A percentile compares a stretch with the other conserved stretches of the same genome.
These are phyloP conservation scores for Camellia japonica DNA, from an alignment of 148 eudicot genomes.

Conservation along the genomic window DNA sequence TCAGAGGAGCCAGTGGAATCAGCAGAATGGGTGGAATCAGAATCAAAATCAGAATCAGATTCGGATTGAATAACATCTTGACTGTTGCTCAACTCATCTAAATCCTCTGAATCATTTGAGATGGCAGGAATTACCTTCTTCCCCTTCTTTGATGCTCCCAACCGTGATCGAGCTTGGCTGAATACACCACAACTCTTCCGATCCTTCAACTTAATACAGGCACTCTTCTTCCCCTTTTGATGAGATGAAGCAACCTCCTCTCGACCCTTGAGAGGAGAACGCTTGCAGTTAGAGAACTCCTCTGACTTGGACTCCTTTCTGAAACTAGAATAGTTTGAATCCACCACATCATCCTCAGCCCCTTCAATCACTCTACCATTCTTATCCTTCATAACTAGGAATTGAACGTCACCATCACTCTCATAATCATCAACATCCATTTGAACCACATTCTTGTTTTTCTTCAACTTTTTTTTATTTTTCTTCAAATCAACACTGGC, in stretches of 20 bases:
- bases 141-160: neutral
- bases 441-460: conserved; percentile 16
- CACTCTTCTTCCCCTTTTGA: neutral
- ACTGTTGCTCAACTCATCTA: neutral
- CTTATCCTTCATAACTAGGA: neutral
- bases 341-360: neutral
- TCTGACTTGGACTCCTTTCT: neutral
- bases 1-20: neutral
- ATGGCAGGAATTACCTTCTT: neutral
- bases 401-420: neutral
- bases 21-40: neutral
- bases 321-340: neutral
- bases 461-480: too few relatives aligned
- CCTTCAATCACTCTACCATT: neutral
- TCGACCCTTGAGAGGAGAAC: neutral
- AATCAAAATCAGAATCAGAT: neutral
- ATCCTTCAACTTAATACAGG: neutral
- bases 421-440: conserved; percentile 9
- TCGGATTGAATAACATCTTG: neutral
- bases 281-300: neutral
- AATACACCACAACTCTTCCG: neutral
- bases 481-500: too few relatives aligned
- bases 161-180: too few relatives aligned
- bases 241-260: neutral
- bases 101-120: neutral